Evolutionary conservation across 2,329 filamentous ascomycete species (phyloP).

Genomic region (Exophiala sp.): DNA sequence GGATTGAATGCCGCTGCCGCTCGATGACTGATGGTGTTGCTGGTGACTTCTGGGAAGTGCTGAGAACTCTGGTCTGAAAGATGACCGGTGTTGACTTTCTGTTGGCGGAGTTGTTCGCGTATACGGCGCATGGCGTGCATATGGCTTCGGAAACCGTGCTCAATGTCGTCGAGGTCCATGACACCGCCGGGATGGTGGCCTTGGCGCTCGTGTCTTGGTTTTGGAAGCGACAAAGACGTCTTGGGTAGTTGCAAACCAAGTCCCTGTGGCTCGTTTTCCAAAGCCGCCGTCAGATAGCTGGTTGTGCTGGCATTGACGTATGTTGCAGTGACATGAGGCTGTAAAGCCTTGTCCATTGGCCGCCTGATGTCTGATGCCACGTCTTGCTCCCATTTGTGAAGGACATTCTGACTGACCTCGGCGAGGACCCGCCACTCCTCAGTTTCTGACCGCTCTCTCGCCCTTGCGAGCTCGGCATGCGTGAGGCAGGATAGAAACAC

Average conservation of each 20-base stretch:
- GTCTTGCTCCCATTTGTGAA: constrained; percentile 24
- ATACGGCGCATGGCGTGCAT: constrained; percentile 25
- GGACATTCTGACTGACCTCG: constrained; percentile 21
- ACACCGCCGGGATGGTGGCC: constrained; percentile 1
- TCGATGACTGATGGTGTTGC: not conserved
- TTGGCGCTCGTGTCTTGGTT: not conserved
- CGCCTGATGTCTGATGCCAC: constrained; percentile 2
- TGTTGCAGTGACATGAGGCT: constrained; percentile 2
- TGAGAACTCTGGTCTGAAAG: constrained; percentile 10
- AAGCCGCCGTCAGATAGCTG: constrained; percentile 6
- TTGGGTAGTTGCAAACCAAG: constrained; percentile 1
- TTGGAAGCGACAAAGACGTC: not conserved
- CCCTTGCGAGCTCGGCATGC: constrained; percentile 23
- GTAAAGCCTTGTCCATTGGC: constrained; percentile 1
- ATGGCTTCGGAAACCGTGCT: constrained; percentile 21
- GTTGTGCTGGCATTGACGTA: constrained; percentile 8
- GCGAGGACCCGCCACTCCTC: constrained; percentile 21
- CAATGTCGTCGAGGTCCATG: constrained; percentile 20
- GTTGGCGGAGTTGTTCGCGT: constrained; percentile 21
- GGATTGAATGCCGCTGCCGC: not conserved
- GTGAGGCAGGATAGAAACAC: constrained; percentile 24
- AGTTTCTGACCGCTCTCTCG: constrained; percentile 14
- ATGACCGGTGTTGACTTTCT: constrained; percentile 19
- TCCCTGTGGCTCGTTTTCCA: constrained; percentile 4
- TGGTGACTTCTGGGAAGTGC: constrained; percentile 14